A percentile compares a stretch with the other conserved stretches of the same genome.
Evolutionary conservation across 2,329 filamentous ascomycete species (phyloP).

Genomic region (Macrophomina phaseolina): DNA sequence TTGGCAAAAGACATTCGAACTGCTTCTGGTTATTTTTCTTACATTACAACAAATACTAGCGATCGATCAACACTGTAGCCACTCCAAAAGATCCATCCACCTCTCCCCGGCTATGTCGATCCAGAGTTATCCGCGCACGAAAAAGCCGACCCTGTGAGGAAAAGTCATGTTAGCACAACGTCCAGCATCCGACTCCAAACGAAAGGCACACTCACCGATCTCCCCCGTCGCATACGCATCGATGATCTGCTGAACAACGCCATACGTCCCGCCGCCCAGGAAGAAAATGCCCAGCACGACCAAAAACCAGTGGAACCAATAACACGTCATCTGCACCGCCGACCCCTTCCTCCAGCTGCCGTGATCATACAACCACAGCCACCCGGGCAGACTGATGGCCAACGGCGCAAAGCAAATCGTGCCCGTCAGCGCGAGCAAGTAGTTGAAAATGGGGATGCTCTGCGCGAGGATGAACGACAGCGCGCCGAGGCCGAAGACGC

Average conservation of each 20-base stretch:
- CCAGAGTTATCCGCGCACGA: slow-evolving; percentile 56
- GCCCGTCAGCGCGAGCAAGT: slow-evolving; percentile 58
- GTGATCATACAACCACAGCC: slow-evolving; percentile 60
- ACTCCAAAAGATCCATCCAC: too few species aligned
- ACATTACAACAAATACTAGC: too few species aligned
- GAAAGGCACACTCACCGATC: slow-evolving; percentile 41
- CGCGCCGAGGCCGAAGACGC: slow-evolving; percentile 55
- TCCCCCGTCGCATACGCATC: slow-evolving; percentile 56
- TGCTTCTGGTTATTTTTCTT: too few species aligned
- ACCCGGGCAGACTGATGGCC: slow-evolving; percentile 55
- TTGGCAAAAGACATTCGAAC: too few species aligned
- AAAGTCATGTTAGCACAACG: slow-evolving; percentile 1
- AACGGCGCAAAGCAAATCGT: slow-evolving; percentile 59
- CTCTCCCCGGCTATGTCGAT: slow-evolving; percentile 33
- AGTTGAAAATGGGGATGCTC: slow-evolving; percentile 61
- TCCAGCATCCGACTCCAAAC: neutral
- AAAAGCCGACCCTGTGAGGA: slow-evolving; percentile 46
- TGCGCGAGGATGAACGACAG: slow-evolving; percentile 53
- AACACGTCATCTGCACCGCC: slow-evolving; percentile 43
- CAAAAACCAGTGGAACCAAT: slow-evolving; percentile 49
- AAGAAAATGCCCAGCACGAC: slow-evolving; percentile 56
- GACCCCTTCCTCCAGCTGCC: slow-evolving; percentile 47
- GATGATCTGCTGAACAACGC: slow-evolving; percentile 58
- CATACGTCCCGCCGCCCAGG: slow-evolving; percentile 56
- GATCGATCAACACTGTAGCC: too few species aligned